phyloP scores from a whole-genome alignment of 768 basidiomycete species.

The Stropharia rugosoannulata region DNA sequence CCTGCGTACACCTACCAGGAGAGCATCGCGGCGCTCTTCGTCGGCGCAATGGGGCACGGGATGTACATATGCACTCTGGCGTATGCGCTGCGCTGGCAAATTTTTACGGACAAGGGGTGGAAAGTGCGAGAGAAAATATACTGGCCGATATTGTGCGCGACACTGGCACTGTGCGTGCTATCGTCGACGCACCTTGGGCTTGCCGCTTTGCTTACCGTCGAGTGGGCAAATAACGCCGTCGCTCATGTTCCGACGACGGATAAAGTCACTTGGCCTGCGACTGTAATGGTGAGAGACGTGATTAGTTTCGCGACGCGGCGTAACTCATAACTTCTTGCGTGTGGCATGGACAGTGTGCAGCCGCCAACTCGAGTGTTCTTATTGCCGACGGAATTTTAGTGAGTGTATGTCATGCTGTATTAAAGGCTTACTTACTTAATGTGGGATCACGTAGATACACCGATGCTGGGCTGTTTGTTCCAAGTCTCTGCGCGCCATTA shows the following conservation, averaged over 20 bases:
- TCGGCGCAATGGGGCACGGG: slow-evolving; percentile 7
- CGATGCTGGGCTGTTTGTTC: slow-evolving; percentile 6
- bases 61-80: slow-evolving; percentile 9
- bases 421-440: background rate
- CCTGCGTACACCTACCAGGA: slow-evolving; percentile 6
- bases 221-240: background rate
- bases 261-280: slow-evolving; percentile 4
- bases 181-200: slow-evolving; percentile 3
- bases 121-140: slow-evolving; percentile 2
- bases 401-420: background rate
- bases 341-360: background rate
- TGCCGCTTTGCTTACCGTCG: slow-evolving; percentile 2
- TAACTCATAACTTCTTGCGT: background rate
- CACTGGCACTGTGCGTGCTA: slow-evolving; percentile 2
- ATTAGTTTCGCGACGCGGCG: no score
- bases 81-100: slow-evolving; percentile 8
- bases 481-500: background rate
- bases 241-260: background rate
- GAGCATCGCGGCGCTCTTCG: slow-evolving; percentile 7
- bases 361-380: slow-evolving; percentile 5
- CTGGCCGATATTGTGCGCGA: background rate
- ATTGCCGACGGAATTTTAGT: slow-evolving; percentile 10
- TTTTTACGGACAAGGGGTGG: slow-evolving; percentile 11
- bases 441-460: background rate
- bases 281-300: slow-evolving; percentile 6